Percentiles rank a stretch among this genome's conserved stretches.
phyloP scores from a whole-genome alignment of 225 moss, liverwort and hornwort species.

The Thuidium tamariscinum region DNA sequence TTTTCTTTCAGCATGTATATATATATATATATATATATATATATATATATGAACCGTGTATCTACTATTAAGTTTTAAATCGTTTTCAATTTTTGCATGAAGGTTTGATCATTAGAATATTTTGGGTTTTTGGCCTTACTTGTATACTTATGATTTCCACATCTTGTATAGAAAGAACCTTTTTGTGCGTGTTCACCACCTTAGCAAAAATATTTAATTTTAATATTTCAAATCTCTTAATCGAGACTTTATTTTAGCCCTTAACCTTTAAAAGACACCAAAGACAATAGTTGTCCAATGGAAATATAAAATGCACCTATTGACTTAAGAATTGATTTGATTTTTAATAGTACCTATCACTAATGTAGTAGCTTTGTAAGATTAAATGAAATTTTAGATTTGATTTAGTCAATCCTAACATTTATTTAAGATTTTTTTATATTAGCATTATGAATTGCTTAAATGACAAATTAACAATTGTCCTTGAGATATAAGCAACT shows the following conservation, averaged over 20 bases:
- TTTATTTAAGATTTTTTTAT: background rate
- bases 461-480: background rate
- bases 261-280: rapidly evolving
- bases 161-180: background rate
- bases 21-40: no score
- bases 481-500: rapidly evolving
- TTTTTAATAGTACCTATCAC: rapidly evolving
- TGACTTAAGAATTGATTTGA: background rate
- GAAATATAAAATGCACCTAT: background rate
- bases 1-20: background rate
- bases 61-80: background rate
- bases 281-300: rapidly evolving
- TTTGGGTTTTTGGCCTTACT: background rate
- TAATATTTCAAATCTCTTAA: background rate
- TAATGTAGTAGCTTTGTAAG: rapidly evolving
- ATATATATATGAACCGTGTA: background rate
- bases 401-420: rapidly evolving
- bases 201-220: background rate
- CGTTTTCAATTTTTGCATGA: background rate
- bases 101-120: background rate
- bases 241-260: background rate
- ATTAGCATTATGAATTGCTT: background rate
- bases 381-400: background rate
- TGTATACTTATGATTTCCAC: background rate
- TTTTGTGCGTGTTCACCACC: rapidly evolving